phyloP scores from a whole-genome alignment of 2,329 filamentous ascomycete genomes.

The Claviceps africana region DNA sequence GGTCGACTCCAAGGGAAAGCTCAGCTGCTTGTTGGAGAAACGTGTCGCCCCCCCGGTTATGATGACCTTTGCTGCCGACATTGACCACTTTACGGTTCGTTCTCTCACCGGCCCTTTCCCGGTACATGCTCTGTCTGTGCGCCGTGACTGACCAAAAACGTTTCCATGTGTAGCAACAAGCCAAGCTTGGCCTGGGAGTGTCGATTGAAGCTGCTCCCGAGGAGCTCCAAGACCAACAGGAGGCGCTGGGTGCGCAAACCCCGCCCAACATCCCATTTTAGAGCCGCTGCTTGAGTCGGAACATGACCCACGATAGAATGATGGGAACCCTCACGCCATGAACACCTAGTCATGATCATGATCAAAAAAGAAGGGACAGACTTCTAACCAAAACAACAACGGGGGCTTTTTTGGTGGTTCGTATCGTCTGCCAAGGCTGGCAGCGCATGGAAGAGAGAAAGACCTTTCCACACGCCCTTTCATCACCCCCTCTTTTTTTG shows the following conservation, averaged over 20 bases:
- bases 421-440: background rate
- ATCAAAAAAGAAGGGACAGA: constrained; percentile 9
- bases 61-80: constrained; percentile 89
- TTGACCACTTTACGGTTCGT: constrained; percentile 89
- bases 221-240: constrained; percentile 77
- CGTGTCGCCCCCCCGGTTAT: constrained; percentile 82
- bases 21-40: constrained; percentile 89
- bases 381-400: background rate
- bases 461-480: background rate
- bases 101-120: background rate
- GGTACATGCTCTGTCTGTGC: constrained; percentile 10
- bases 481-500: background rate
- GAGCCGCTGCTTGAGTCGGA: background rate
- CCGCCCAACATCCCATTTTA: constrained; percentile 53
- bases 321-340: constrained; percentile 9
- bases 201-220: constrained; percentile 78
- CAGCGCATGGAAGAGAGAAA: background rate
- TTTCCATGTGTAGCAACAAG: constrained; percentile 55
- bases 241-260: constrained; percentile 37
- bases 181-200: constrained; percentile 88
- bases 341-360: constrained; percentile 11
- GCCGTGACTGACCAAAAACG: background rate
- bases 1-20: constrained; percentile 86
- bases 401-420: background rate
- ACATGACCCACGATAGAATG: constrained; percentile 2